Base-by-base conservation (phyloP, 2,329 filamentous ascomycete genomes). In the Alternaria conjuncta region DNA sequence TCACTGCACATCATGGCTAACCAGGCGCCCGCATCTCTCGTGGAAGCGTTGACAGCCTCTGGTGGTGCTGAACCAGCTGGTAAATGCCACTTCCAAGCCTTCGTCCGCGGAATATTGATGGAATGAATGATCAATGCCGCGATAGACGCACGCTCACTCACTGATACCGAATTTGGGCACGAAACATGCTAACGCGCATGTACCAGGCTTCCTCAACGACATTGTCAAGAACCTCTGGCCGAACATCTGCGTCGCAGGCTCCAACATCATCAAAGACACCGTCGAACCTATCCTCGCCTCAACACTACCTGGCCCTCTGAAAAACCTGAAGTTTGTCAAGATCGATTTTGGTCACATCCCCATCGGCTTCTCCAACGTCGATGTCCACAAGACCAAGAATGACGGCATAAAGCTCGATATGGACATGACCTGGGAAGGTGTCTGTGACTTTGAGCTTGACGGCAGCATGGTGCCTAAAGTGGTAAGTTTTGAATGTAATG, bases 331-430 rank as follows among this genome's bases (percentile, higher is more conserved):
- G 10, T 85, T 85, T 67, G 74, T 75, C 57, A 85, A 85, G 72
- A 73, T 85, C 30, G 83, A 85, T 44, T 71, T 85, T 9, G 84
- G 84, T 1, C 58, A 69, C 3, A 73, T 82, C 0, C 84, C 84
- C 3, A 72, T 85, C 21, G 69, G 64, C 18, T 67, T 85, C 8
- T 79, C 78, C 4, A 77, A 80, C 18, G 82, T 85, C 4, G 80
- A 83, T 45, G 82, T 84, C 3, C 80, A 82, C 71, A 84, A 83
- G 76, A 81, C 80, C 5, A 76, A 80, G 5, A 78, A 72, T 8
- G 77, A 76, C 2, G 83, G 82, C 13, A 84, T 85, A 71, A 84
- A 84, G 73, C 77, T 85, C 4, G 84, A 85, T 49, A 80, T 85
- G 78, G 78, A 85, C 60, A 70, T 85, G 3, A 71, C 73, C 15